A percentile compares a stretch with the other conserved stretches of the same genome.
phyloP scores from a whole-genome alignment of 2,329 filamentous ascomycete genomes.

The Pseudocercospora crystallina region DNA sequence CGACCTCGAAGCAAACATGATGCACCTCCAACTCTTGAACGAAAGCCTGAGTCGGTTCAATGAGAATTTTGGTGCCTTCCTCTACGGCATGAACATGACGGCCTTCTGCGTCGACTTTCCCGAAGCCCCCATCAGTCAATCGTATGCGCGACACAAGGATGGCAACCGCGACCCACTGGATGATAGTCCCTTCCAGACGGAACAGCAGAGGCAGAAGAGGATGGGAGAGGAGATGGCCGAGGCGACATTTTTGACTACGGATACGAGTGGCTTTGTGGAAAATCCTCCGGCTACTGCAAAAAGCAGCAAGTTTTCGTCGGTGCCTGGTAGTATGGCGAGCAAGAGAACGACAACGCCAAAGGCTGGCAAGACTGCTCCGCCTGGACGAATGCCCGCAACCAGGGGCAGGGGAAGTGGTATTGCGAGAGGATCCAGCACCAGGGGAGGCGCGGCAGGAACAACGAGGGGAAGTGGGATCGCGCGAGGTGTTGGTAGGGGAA shows the following conservation, averaged over 20 bases:
- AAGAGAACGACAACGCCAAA: slow-evolving; percentile 29
- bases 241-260: slow-evolving; percentile 88
- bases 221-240: slow-evolving; percentile 53
- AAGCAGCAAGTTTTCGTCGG: slow-evolving; percentile 33
- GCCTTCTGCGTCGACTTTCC: slow-evolving; percentile 98
- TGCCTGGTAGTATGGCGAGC: slow-evolving; percentile 20
- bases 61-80: slow-evolving; percentile 91
- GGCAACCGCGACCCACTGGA: slow-evolving; percentile 25
- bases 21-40: slow-evolving; percentile 96
- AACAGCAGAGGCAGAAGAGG: slow-evolving; percentile 14
- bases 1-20: slow-evolving; percentile 94
- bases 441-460: slow-evolving; percentile 28
- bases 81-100: slow-evolving; percentile 98
- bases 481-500: slow-evolving; percentile 33
- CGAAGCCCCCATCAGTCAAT: slow-evolving; percentile 84
- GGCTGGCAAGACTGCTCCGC: slow-evolving; percentile 34
- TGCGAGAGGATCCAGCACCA: slow-evolving; percentile 27
- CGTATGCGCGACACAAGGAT: slow-evolving; percentile 64
- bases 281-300: slow-evolving; percentile 59
- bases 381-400: slow-evolving; percentile 13
- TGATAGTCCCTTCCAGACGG: slow-evolving; percentile 25
- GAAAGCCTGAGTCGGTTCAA: slow-evolving; percentile 90
- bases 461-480: slow-evolving; percentile 28
- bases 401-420: slow-evolving; percentile 33
- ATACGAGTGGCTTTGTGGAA: slow-evolving; percentile 88